Percentiles rank a stretch among this genome's conserved stretches.
Evolutionary conservation across 2,329 filamentous ascomycete genomes (phyloP).

Genomic region (Aspergillus hortae): DNA sequence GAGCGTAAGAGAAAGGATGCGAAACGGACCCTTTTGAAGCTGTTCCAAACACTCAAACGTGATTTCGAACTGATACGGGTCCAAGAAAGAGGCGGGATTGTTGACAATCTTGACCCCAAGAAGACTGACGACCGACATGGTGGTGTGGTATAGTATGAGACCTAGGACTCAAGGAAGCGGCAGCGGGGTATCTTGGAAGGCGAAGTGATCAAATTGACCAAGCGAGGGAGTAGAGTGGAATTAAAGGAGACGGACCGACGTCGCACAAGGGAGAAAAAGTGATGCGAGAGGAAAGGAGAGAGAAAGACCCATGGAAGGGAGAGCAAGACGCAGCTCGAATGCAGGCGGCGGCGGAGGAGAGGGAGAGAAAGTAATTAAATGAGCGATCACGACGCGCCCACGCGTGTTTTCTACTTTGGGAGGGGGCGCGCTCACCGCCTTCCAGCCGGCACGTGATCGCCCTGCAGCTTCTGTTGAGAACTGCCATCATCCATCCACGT

Average conservation of each 20-base stretch:
- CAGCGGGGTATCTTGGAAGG: background rate
- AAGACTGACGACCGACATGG: conserved; percentile 93
- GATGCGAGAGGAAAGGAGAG: background rate
- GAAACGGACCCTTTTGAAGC: conserved; percentile 73
- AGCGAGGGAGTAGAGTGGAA: background rate
- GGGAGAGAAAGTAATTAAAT: conserved; percentile 15
- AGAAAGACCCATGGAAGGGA: background rate
- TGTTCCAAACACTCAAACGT: conserved; percentile 97
- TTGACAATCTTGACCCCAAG: conserved; percentile 94
- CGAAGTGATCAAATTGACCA: background rate
- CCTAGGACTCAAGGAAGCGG: conserved; percentile 10
- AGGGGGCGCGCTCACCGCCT: conserved; percentile 26
- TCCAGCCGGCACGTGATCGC: conserved; percentile 3
- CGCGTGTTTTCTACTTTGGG: conserved; percentile 18
- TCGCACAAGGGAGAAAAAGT: background rate
- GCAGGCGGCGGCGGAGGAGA: background rate
- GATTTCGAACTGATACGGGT: conserved; percentile 95
- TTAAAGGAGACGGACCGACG: background rate
- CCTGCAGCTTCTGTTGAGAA: conserved; percentile 22
- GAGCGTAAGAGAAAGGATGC: background rate
- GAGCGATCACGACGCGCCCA: conserved; percentile 21
- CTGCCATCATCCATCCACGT: background rate
- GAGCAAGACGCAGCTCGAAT: background rate
- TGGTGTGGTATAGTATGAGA: conserved; percentile 27
- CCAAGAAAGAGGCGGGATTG: conserved; percentile 91